Percentiles rank a stretch among this genome's conserved stretches.
Conservation (phyloP, 1,284 basidiomycete species). For the Cutaneotrichosporon sp. region DNA sequence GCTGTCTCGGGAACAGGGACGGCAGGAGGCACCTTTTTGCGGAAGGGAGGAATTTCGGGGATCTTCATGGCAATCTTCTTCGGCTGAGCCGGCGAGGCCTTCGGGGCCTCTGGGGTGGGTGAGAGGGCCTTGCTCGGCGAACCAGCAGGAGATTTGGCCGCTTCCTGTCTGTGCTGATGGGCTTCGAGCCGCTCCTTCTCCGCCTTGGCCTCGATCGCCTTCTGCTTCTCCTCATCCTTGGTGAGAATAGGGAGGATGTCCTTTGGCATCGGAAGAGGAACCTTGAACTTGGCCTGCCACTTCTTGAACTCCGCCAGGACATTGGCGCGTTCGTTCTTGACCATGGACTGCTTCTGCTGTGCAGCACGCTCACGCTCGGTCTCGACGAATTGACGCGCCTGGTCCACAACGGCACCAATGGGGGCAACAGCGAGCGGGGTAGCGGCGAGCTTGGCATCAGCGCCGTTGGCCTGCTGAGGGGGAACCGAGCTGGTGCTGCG, state of each 20-base stretch:
- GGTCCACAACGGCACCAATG: slow-evolving; percentile 36
- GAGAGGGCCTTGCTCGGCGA: slow-evolving; percentile 32
- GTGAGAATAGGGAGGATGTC: slow-evolving; percentile 88
- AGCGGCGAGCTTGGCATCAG: slow-evolving; percentile 6
- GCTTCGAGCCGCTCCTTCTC: slow-evolving; percentile 57
- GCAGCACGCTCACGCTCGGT: slow-evolving; percentile 80
- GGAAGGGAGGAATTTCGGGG: slow-evolving; percentile 87
- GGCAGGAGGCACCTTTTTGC: slow-evolving; percentile 38
- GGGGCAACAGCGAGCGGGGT: slow-evolving; percentile 1
- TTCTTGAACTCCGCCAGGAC: slow-evolving; percentile 77
- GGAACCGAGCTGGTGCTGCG: slow-evolving; percentile 21
- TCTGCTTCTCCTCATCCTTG: slow-evolving; percentile 83
- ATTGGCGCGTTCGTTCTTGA: slow-evolving; percentile 66
- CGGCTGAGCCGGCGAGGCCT: slow-evolving; percentile 6
- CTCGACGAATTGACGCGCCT: slow-evolving; percentile 82
- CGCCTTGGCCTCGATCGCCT: slow-evolving; percentile 73
- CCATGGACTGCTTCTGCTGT: slow-evolving; percentile 81
- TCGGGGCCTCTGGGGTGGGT: slow-evolving; percentile 15
- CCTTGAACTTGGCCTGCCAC: slow-evolving; percentile 91
- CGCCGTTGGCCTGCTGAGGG: slow-evolving; percentile 17
- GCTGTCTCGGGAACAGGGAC: slow-evolving; percentile 40
- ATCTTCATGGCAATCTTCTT: slow-evolving; percentile 57
- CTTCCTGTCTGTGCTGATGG: slow-evolving; percentile 55
- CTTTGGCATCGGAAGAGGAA: slow-evolving; percentile 88
- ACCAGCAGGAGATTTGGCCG: slow-evolving; percentile 17